Base-by-base conservation (phyloP, 78 protist genomes). In the Corallochytrium limacisporum region DNA sequence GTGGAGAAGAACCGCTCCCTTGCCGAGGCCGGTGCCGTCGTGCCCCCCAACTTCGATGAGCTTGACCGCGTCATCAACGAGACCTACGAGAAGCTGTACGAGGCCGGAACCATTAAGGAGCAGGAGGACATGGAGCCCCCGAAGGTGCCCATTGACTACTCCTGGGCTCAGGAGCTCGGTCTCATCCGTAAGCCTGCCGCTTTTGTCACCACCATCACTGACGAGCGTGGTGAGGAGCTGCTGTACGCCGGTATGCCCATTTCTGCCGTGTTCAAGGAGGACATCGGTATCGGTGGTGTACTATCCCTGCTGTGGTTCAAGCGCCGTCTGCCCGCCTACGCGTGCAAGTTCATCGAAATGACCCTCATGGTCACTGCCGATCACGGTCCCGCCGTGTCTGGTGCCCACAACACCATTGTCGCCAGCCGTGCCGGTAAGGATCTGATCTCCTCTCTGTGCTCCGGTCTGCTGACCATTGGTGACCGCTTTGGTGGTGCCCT, bases 401-500 rank as follows among this genome's bases (percentile, higher is more conserved):
- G 94, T 35, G 97, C 97, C 10, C 97, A 91, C 86, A 86, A 86
- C 76, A 86, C 97, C 37, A 91, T 91, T 18, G 92, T 91, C 39
- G 2, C 86, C 57, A 26, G 81, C 49, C 65, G 92, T 31, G 95
- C 95, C 20, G 95, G 95, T 32, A 89, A 90, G 69, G 97, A 91
- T 56, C 73, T 91, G 7, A 79, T 91, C 29, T 86, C 92, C 10
- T 77, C 81, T n/a, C 68, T 91, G 29, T 65, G 72, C 39, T 74
- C 87, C 0, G 97, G 97, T 65, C 83, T 91, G 26, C 60, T 91
- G 12, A 88, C 97, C 12, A 91, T 91, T 47, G 97, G 97, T 10
- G 93, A 91, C 42, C 89, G 96, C 32, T 91, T 87, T 48, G 96
- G 97, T 12, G 97, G 97, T 31, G 97, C 97, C 1, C 67, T 88